These are phyloP conservation scores for Debaryomyces subglobosus DNA, from an alignment of 1,139 yeast genomes.

Conservation along the genomic window DNA sequence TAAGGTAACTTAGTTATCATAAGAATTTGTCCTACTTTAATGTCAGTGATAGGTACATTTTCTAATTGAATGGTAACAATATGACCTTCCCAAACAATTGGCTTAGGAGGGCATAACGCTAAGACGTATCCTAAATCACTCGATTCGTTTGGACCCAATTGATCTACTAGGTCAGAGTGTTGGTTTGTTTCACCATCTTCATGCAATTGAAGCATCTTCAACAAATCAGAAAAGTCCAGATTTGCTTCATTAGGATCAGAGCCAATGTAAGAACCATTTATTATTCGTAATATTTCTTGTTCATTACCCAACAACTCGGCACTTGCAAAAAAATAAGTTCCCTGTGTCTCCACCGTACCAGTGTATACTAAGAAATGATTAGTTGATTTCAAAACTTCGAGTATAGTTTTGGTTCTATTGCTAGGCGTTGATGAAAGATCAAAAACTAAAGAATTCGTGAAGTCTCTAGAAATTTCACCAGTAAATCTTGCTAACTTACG, in stretches of 20 bases:
- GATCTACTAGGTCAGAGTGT: constrained; percentile 24
- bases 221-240: constrained; percentile 35
- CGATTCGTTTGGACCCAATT: constrained; percentile 18
- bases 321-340: constrained; percentile 74
- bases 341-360: constrained; percentile 72
- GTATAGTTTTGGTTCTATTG: constrained; percentile 54
- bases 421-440: constrained; percentile 54
- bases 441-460: constrained; percentile 76
- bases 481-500: constrained; percentile 83
- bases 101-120: constrained; percentile 78
- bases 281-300: constrained; percentile 43
- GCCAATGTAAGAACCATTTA: constrained; percentile 49
- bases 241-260: constrained; percentile 34
- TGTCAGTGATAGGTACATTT: constrained; percentile 47
- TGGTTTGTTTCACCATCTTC: constrained; percentile 21
- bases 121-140: constrained; percentile 63
- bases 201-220: constrained; percentile 24
- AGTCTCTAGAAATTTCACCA: constrained; percentile 66
- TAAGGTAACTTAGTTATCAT: constrained; percentile 57
- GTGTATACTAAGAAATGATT: constrained; percentile 82
- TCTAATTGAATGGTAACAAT: constrained; percentile 61
- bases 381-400: constrained; percentile 60
- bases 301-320: constrained; percentile 54
- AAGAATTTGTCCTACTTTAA: constrained; percentile 71
- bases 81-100: constrained; percentile 90